These are phyloP conservation scores for Albophoma yamanashiensis DNA, from an alignment of 2,329 filamentous ascomycete species.

Conservation along the genomic window DNA sequence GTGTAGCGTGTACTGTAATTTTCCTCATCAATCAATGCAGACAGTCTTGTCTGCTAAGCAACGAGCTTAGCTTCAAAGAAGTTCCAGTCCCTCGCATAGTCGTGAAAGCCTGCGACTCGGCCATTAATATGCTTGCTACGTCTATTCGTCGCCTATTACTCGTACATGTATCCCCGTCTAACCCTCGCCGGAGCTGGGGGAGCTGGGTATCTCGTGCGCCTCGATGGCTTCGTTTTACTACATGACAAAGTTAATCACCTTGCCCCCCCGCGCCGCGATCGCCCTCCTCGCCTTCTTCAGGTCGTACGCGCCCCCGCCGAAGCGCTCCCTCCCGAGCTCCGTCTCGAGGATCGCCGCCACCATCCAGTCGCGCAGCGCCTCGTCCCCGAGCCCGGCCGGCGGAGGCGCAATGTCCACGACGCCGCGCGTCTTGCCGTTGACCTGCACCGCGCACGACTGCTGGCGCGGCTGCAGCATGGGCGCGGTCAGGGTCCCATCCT, in stretches of 20 bases:
- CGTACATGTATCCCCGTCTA: not conserved
- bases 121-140: not conserved
- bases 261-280: slow-evolving; percentile 56
- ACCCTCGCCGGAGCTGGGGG: not conserved
- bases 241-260: slow-evolving; percentile 65
- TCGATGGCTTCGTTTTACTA: slow-evolving; percentile 9
- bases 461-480: slow-evolving; percentile 37
- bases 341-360: slow-evolving; percentile 49
- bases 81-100: not conserved
- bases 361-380: slow-evolving; percentile 48
- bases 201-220: not conserved
- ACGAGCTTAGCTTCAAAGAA: not conserved
- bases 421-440: slow-evolving; percentile 70
- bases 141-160: not conserved
- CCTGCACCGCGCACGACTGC: slow-evolving; percentile 55
- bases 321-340: slow-evolving; percentile 46
- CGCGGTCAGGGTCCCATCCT: slow-evolving; percentile 38
- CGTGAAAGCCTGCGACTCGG: not conserved
- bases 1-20: not conserved
- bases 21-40: not conserved
- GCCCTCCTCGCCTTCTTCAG: slow-evolving; percentile 47
- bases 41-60: not conserved
- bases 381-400: slow-evolving; percentile 26
- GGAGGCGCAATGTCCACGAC: slow-evolving; percentile 52
- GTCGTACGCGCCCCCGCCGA: slow-evolving; percentile 34